Evolutionary conservation across 306 rosid species (phyloP), one percentile per base, ranked within the genome.

Genomic region (Arachis stenosperma): DNA sequence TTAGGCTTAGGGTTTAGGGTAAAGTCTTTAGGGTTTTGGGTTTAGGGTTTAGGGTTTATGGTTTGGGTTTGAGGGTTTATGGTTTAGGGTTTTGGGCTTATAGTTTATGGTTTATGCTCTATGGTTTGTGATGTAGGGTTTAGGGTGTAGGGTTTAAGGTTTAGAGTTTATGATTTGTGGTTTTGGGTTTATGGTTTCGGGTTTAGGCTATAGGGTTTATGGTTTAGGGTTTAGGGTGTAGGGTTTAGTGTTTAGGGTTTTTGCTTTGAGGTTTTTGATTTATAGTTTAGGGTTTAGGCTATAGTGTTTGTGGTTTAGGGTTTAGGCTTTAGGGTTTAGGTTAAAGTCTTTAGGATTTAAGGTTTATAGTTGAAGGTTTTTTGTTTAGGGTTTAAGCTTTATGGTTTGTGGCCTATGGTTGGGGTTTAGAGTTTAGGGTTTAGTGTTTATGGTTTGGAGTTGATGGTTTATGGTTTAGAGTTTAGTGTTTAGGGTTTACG

Each of bases 401-500:
- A 27, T 36, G 61, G 61, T 17, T 15, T 7, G 27, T 10, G 61
- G 37, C 27, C 7, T 15, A 56, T 36, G 61, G 61, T 56, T 15
- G 6, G 7, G 61, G 61, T 56, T 3, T 22, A 58, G 63, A 41
- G 63, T 27, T 27, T 22, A 58, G 63, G 63, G 63, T 58, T 58
- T 14, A 27, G 63, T 39, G 63, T 58, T 58, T 22, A 27, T 39
- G 63, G 63, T 58, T 58, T 22, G 3, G 63, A 41, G 63, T 58
- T 58, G 7, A 6, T 39, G 63, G 63, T 58, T 58, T 22, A 27
- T 39, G 63, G 63, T 58, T 58, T 22, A 27, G 63, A 41, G 63
- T 58, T 58, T 22, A 27, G 63, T 39, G 63, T 58, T 58, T 7
- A 9, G 63, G 63, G 63, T 58, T 58, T 22, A 27, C n/a, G n/a